These are phyloP conservation scores for Amaranthus tricolor DNA, from an alignment of 179 eudicot genomes.

Conservation along the genomic window DNA sequence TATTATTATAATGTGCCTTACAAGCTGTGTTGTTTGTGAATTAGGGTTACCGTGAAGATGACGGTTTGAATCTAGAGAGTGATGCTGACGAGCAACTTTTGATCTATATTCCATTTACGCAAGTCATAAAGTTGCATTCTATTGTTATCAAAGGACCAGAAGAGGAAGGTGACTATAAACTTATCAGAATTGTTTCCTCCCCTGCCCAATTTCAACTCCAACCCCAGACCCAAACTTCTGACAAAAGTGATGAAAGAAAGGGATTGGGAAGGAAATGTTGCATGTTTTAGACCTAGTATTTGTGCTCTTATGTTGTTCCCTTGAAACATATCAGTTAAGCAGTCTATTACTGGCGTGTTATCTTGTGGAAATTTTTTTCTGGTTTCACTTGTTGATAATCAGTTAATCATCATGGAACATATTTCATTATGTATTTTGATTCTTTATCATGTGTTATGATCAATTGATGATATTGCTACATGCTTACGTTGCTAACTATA, in stretches of 20 bases:
- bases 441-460: background rate
- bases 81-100: slow-evolving; percentile 97
- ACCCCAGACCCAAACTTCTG: background rate
- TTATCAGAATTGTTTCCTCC: background rate
- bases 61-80: slow-evolving; percentile 80
- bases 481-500: background rate
- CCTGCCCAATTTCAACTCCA: too few relatives aligned
- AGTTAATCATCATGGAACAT: background rate
- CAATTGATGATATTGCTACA: background rate
- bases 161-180: slow-evolving; percentile 61
- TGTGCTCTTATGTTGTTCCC: background rate
- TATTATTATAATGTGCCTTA: background rate
- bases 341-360: background rate
- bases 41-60: slow-evolving; percentile 97
- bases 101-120: slow-evolving; percentile 80
- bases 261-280: background rate
- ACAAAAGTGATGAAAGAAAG: background rate
- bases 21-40: slow-evolving; percentile 15
- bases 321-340: background rate
- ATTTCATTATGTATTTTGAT: background rate
- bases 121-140: slow-evolving; percentile 86
- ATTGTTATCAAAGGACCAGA: slow-evolving; percentile 72
- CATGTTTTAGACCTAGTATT: background rate
- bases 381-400: background rate
- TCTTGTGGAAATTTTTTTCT: background rate